Percentiles rank a stretch among this genome's conserved stretches.
Evolutionary conservation across 768 basidiomycete species (phyloP).

Genomic region (Roridomyces roridus): DNA sequence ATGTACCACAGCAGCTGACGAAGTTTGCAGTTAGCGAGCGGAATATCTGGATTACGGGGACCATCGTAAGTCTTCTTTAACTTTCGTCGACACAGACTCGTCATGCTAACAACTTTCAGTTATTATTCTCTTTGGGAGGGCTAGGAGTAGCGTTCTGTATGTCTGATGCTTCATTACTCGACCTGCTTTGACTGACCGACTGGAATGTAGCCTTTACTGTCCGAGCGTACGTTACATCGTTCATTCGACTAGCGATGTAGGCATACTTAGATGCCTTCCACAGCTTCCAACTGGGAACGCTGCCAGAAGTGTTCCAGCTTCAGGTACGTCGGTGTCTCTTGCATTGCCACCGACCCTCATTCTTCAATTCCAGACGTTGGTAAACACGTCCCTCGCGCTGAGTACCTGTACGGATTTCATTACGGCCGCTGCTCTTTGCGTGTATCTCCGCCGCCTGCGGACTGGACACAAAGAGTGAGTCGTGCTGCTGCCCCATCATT

Average conservation of each 20-base stretch:
- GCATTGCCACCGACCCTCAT: neutral
- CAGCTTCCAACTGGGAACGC: constrained; percentile 41
- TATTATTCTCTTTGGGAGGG: constrained; percentile 54
- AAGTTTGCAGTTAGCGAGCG: constrained; percentile 62
- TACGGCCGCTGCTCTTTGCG: constrained; percentile 64
- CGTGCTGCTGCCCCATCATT: too few species aligned
- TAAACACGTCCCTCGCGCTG: constrained; percentile 55
- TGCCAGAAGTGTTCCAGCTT: constrained; percentile 50
- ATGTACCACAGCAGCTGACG: neutral
- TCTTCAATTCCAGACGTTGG: constrained; percentile 46
- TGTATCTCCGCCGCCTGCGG: constrained; percentile 62
- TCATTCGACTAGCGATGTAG: neutral
- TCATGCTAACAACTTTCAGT: constrained; percentile 34
- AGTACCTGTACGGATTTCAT: constrained; percentile 64
- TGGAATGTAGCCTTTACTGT: constrained; percentile 48
- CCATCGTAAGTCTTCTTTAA: constrained; percentile 51
- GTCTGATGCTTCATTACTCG: constrained; percentile 5
- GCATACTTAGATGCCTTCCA: neutral
- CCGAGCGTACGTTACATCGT: constrained; percentile 45
- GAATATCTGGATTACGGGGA: constrained; percentile 57
- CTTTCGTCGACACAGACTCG: neutral
- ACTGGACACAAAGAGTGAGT: constrained; percentile 46
- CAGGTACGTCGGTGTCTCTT: constrained; percentile 45
- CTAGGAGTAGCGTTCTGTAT: constrained; percentile 55
- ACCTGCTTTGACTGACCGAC: neutral